phyloP scores from a whole-genome alignment of 768 basidiomycete species.

The Sarcomyxa edulis region DNA sequence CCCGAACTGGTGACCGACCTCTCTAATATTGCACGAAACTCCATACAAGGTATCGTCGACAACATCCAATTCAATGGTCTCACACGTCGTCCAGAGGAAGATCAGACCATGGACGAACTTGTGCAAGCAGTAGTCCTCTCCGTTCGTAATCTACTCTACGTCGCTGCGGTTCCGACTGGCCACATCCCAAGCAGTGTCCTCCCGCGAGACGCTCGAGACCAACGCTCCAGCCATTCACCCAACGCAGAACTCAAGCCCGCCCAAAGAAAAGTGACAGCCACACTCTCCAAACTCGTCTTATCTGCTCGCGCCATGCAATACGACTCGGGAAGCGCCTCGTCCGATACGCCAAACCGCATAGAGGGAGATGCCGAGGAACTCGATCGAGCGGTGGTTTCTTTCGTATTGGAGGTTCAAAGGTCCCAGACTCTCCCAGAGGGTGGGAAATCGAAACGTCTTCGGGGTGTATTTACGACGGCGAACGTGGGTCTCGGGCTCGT shows the following conservation, averaged over 20 bases:
- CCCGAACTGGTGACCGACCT: slow-evolving; percentile 60
- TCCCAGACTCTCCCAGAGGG: slow-evolving; percentile 35
- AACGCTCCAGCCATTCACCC: slow-evolving; percentile 34
- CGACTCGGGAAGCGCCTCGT: slow-evolving; percentile 58
- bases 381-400: slow-evolving; percentile 63
- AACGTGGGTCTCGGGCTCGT: slow-evolving; percentile 75
- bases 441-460: slow-evolving; percentile 42
- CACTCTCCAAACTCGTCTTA: slow-evolving; percentile 83
- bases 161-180: slow-evolving; percentile 52
- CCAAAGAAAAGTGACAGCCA: slow-evolving; percentile 83
- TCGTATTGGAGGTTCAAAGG: slow-evolving; percentile 66
- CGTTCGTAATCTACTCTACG: slow-evolving; percentile 75
- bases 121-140: slow-evolving; percentile 60
- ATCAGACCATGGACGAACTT: slow-evolving; percentile 53
- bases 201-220: slow-evolving; percentile 43
- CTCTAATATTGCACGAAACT: slow-evolving; percentile 47
- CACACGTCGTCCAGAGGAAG: slow-evolving; percentile 47
- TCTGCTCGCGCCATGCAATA: slow-evolving; percentile 88
- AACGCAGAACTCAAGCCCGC: slow-evolving; percentile 69
- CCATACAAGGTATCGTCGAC: slow-evolving; percentile 60
- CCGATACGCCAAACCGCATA: slow-evolving; percentile 64
- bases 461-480: slow-evolving; percentile 53
- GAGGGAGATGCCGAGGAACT: slow-evolving; percentile 74
- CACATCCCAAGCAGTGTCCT: slow-evolving; percentile 56
- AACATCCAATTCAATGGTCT: slow-evolving; percentile 46